A percentile compares a stretch with the other conserved stretches of the same genome.
Conservation (phyloP, 441 rosid species). For the Viola pubescens region DNA sequence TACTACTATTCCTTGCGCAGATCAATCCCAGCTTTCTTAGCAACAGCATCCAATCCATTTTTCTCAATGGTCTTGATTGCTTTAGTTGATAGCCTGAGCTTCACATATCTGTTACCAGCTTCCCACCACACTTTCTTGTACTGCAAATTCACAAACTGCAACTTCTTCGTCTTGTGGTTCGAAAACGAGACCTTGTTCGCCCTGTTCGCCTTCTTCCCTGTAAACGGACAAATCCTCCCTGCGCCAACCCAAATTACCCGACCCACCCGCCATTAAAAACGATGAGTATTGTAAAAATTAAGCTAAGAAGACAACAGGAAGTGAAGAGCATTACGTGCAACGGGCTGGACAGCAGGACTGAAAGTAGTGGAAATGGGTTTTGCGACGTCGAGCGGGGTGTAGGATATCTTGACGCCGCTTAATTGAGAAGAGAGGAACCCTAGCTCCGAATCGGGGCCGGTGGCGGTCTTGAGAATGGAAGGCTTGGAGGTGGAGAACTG, state of each 20-base stretch:
- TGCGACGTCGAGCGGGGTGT: conserved; percentile 14
- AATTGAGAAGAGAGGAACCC: conserved; percentile 63
- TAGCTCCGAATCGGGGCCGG: conserved; percentile 23
- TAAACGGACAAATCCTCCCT: conserved; percentile 88
- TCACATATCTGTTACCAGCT: conserved; percentile 77
- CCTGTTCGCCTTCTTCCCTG: conserved; percentile 87
- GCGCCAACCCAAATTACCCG: conserved; percentile 2
- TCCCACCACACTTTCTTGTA: conserved; percentile 97
- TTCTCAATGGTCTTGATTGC: conserved; percentile 89
- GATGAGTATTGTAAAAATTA: not conserved
- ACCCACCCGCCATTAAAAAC: not conserved
- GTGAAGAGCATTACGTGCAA: conserved; percentile 42
- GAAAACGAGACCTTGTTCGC: conserved; percentile 91
- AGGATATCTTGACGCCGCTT: conserved; percentile 53
- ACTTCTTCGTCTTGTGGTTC: conserved; percentile 88
- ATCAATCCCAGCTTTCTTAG: conserved; percentile 92
- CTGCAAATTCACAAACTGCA: conserved; percentile 88
- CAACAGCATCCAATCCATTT: conserved; percentile 85
- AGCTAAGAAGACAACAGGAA: not conserved
- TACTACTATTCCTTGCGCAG: conserved; percentile 50
- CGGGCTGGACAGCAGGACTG: conserved; percentile 43
- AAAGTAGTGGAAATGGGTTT: conserved; percentile 32
- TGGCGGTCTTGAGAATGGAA: conserved; percentile 10
- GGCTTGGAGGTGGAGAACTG: not conserved
- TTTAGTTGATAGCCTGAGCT: conserved; percentile 75